Conservation (phyloP, 768 basidiomycete genomes). For the Serendipita sp. region DNA sequence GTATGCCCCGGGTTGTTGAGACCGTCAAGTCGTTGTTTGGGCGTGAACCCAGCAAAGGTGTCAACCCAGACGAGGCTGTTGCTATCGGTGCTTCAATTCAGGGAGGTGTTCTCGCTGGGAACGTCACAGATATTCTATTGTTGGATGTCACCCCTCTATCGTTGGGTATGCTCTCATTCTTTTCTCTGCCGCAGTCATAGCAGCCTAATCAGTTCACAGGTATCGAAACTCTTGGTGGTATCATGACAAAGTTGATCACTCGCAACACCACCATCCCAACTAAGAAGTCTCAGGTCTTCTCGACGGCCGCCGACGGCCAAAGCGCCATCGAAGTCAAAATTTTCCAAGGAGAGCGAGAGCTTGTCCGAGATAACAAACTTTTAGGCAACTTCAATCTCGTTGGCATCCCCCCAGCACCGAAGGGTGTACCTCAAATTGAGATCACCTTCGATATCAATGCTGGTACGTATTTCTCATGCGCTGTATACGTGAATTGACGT, state of each 20-base stretch:
- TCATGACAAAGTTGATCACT: conserved; percentile 97
- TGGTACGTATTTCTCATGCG: conserved; percentile 29
- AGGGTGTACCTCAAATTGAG: conserved; percentile 72
- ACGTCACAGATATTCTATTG: conserved; percentile 89
- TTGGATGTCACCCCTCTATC: conserved; percentile 95
- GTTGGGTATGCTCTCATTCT: conserved; percentile 42
- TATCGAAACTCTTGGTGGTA: conserved; percentile 96
- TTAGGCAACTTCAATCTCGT: conserved; percentile 99
- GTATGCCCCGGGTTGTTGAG: conserved; percentile 91
- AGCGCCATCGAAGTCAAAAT: conserved; percentile 99
- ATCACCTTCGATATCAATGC: conserved; percentile 96
- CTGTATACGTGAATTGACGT: neutral
- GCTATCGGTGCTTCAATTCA: conserved; percentile 97
- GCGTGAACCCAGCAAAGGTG: conserved; percentile 94
- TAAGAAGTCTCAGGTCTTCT: conserved; percentile 98
- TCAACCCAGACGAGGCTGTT: conserved; percentile 98
- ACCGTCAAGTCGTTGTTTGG: conserved; percentile 91
- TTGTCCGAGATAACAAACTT: conserved; percentile 95
- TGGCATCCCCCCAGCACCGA: conserved; percentile 81
- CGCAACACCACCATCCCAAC: conserved; percentile 99
- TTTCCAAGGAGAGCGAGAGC: conserved; percentile 98
- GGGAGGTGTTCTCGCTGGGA: conserved; percentile 92
- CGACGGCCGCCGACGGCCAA: conserved; percentile 96
- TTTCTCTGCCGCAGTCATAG: neutral
- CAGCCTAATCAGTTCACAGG: conserved; percentile 22